These are phyloP conservation scores for Halenospora varia DNA, from an alignment of 495 filamentous ascomycete genomes.

Conservation along the genomic window DNA sequence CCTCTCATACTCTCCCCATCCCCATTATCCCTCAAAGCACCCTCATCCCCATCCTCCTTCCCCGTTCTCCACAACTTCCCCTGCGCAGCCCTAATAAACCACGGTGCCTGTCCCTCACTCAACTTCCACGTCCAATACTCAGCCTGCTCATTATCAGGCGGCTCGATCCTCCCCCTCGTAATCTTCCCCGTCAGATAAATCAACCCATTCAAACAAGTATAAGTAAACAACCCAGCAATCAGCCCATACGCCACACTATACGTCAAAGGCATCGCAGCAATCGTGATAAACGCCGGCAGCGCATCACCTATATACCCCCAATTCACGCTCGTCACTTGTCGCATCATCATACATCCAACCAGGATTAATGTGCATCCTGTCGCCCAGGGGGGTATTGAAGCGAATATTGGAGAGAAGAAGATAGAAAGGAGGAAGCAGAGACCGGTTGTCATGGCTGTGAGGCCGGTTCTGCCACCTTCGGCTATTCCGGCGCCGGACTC, in stretches of 20 bases:
- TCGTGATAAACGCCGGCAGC: constrained; percentile 74
- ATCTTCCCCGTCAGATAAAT: constrained; percentile 56
- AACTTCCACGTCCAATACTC: constrained; percentile 72
- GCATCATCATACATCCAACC: constrained; percentile 56
- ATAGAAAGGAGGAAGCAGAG: constrained; percentile 73
- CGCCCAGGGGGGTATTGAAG: constrained; percentile 80
- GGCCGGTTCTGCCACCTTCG: constrained; percentile 73
- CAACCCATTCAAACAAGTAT: constrained; percentile 60
- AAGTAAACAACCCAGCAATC: constrained; percentile 73
- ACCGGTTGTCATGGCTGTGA: constrained; percentile 71
- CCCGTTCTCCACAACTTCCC: constrained; percentile 14
- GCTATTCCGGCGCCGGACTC: constrained; percentile 81
- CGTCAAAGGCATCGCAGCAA: constrained; percentile 77
- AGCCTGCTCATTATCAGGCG: constrained; percentile 67
- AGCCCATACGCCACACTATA: constrained; percentile 78
- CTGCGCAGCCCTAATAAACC: constrained; percentile 20
- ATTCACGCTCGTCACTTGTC: constrained; percentile 49
- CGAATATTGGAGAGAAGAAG: constrained; percentile 81
- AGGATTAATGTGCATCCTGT: constrained; percentile 77
- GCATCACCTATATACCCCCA: constrained; percentile 62
- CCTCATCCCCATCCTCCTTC: neutral
- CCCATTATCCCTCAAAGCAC: too few relatives aligned
- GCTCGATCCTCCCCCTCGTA: constrained; percentile 57
- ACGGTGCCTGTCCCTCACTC: constrained; percentile 5
- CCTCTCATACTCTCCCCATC: constrained; percentile 1